Evolutionary conservation across 2,329 filamentous ascomycete species (phyloP).

Genomic region (Aspergillus sp.): DNA sequence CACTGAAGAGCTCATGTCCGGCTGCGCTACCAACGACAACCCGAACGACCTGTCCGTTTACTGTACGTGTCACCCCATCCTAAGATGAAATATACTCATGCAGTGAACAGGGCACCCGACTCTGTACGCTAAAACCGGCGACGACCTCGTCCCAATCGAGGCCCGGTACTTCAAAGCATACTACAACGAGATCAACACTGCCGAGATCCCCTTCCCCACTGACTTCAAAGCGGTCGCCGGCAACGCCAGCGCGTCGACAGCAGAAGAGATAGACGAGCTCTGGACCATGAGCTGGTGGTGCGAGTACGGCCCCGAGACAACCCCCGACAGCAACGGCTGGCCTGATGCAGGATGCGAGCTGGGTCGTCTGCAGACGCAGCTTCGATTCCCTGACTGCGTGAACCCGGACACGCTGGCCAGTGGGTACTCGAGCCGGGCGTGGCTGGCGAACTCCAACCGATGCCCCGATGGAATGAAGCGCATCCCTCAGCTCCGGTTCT

Average conservation of each 20-base stretch:
- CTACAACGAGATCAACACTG: constrained; percentile 13
- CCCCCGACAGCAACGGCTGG: not conserved
- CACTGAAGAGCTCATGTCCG: constrained; percentile 17
- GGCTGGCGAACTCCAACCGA: constrained; percentile 10
- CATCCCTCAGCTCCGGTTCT: constrained; percentile 18
- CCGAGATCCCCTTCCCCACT: constrained; percentile 18
- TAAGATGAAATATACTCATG: not conserved
- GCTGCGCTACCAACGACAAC: constrained; percentile 16
- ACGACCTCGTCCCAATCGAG: constrained; percentile 5
- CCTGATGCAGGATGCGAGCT: not conserved
- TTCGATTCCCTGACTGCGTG: constrained; percentile 4
- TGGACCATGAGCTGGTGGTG: constrained; percentile 6
- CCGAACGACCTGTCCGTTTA: constrained; percentile 21
- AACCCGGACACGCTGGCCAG: not conserved
- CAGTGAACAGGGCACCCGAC: constrained; percentile 16
- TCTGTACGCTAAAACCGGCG: constrained; percentile 10
- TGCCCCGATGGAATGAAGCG: constrained; percentile 18
- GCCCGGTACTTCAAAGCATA: constrained; percentile 19
- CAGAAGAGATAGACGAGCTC: not conserved
- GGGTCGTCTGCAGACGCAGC: not conserved
- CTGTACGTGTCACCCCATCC: constrained; percentile 10
- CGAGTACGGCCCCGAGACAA: constrained; percentile 1
- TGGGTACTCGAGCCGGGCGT: constrained; percentile 5
- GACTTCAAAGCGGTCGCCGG: constrained; percentile 15
- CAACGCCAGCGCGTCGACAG: constrained; percentile 1